Evolutionary conservation across 2,329 filamentous ascomycete genomes (phyloP).

Genomic region (Claviceps monticola): DNA sequence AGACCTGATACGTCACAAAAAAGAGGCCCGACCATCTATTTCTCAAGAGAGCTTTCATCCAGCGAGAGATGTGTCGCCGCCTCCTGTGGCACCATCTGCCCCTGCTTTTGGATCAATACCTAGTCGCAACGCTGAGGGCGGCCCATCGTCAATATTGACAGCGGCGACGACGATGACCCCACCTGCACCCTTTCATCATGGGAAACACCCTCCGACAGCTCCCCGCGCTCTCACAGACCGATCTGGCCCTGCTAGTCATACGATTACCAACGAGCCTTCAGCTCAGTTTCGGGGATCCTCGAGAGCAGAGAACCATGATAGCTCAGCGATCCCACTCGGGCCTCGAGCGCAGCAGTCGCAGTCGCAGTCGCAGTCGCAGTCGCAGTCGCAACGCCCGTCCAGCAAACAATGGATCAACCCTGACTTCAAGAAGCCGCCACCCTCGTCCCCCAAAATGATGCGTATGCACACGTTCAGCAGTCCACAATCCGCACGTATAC

Average conservation of each 20-base stretch:
- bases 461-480: constrained; percentile 32
- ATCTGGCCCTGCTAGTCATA: constrained; percentile 27
- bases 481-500: constrained; percentile 24
- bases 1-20: constrained; percentile 34
- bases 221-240: constrained; percentile 39
- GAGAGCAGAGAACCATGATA: constrained; percentile 27
- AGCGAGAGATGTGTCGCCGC: constrained; percentile 40
- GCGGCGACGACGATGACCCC: neutral
- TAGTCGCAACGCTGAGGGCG: constrained; percentile 25
- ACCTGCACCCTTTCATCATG: neutral
- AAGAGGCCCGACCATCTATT: constrained; percentile 32
- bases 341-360: constrained; percentile 37
- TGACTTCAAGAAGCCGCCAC: constrained; percentile 32
- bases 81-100: constrained; percentile 42
- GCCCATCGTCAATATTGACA: constrained; percentile 8
- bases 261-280: constrained; percentile 9
- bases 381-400: constrained; percentile 34
- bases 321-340: constrained; percentile 36
- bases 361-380: constrained; percentile 27
- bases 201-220: constrained; percentile 37
- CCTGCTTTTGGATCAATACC: constrained; percentile 44
- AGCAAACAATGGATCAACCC: constrained; percentile 49
- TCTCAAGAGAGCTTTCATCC: constrained; percentile 33
- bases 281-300: constrained; percentile 27
- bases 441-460: constrained; percentile 38